These are phyloP conservation scores for Hylodesmum podocarpum DNA, from an alignment of 306 rosid species.

Conservation along the genomic window DNA sequence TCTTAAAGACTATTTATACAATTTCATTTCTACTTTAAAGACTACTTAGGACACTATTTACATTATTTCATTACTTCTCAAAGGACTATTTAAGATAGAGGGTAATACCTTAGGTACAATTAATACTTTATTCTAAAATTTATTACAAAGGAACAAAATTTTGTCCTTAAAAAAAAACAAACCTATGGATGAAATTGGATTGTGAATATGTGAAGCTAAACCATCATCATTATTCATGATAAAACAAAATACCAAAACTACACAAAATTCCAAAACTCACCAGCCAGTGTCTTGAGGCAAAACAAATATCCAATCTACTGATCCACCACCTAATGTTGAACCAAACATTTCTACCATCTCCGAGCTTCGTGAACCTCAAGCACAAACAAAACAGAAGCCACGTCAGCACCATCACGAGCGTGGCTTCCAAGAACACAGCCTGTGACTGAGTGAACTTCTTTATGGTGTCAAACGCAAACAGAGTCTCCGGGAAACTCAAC, in stretches of 20 bases:
- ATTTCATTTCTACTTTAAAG: too few species aligned
- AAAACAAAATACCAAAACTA: neutral
- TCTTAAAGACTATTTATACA: too few species aligned
- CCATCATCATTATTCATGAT: neutral
- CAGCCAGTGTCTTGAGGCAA: slow-evolving; percentile 95
- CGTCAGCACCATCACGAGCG: slow-evolving; percentile 66
- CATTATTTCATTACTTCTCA: too few species aligned
- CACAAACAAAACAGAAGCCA: slow-evolving; percentile 74
- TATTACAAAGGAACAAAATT: too few species aligned
- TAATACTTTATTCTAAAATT: too few species aligned
- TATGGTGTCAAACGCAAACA: slow-evolving; percentile 68
- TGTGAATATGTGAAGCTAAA: neutral
- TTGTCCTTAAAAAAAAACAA: neutral
- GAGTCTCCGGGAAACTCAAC: slow-evolving; percentile 53
- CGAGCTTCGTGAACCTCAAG: slow-evolving; percentile 63
- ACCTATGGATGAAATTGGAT: neutral
- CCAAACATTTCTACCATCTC: slow-evolving; percentile 76
- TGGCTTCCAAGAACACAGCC: slow-evolving; percentile 92
- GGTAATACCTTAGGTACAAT: too few species aligned
- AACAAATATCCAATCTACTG: slow-evolving; percentile 86
- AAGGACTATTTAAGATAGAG: too few species aligned
- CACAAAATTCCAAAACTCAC: slow-evolving; percentile 39
- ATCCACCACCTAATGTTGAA: slow-evolving; percentile 82
- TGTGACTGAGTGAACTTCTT: slow-evolving; percentile 94
- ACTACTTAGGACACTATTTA: too few species aligned